phyloP scores from a whole-genome alignment of 345 rosid species.

The Chamaenerion angustifolium region DNA sequence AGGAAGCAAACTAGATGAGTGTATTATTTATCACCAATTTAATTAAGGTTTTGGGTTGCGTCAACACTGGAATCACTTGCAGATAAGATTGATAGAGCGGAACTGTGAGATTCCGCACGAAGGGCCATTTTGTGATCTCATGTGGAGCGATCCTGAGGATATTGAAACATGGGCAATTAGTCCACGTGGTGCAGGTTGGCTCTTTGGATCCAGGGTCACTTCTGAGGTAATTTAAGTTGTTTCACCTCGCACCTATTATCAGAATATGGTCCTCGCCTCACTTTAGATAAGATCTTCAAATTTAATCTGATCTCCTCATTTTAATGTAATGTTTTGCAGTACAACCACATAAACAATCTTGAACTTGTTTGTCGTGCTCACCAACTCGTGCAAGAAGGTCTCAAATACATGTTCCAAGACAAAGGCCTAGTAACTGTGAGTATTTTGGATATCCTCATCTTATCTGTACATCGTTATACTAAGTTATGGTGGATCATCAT shows the following conservation, averaged over 20 bases:
- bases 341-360: constrained; percentile 76
- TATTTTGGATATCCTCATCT: background rate
- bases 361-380: constrained; percentile 92
- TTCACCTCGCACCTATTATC: background rate
- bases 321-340: constrained; percentile 23
- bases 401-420: constrained; percentile 96
- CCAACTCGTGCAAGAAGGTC: constrained; percentile 95
- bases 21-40: constrained; percentile 13
- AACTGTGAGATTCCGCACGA: constrained; percentile 98
- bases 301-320: background rate
- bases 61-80: constrained; percentile 88
- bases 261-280: too few species aligned
- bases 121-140: constrained; percentile 98
- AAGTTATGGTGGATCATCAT: constrained; percentile 3
- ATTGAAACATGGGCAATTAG: constrained; percentile 97
- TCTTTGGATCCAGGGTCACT: constrained; percentile 95
- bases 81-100: constrained; percentile 82
- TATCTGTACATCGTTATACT: too few species aligned
- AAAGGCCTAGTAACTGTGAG: constrained; percentile 96
- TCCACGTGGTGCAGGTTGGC: constrained; percentile 94
- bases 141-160: constrained; percentile 98
- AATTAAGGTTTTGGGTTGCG: constrained; percentile 87
- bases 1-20: too few species aligned
- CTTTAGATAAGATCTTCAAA: too few species aligned
- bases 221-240: constrained; percentile 46